These are phyloP conservation scores for Fistulina hepatica DNA, from an alignment of 1,284 basidiomycete genomes.

Conservation along the genomic window DNA sequence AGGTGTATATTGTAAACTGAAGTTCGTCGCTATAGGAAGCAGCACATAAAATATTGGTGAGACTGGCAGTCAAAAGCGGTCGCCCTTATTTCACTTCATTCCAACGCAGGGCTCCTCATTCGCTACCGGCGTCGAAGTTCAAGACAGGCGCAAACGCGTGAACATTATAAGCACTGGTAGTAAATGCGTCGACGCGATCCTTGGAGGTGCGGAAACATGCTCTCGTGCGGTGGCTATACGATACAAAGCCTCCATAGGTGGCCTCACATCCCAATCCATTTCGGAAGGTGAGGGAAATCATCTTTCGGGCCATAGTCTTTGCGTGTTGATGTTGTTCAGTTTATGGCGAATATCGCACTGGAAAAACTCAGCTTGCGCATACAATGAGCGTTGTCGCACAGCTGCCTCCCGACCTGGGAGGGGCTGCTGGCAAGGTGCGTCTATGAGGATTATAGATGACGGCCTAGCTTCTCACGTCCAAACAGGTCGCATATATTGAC, in stretches of 20 bases:
- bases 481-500: conserved; percentile 91
- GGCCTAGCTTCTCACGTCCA: conserved; percentile 18
- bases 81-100: conserved; percentile 1
- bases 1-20: conserved; percentile 3
- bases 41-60: conserved; percentile 71
- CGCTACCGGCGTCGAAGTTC: conserved; percentile 79
- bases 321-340: conserved; percentile 29
- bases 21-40: conserved; percentile 52
- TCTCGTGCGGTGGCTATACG: conserved; percentile 2
- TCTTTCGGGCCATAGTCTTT: background rate
- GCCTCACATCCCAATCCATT: conserved; percentile 83
- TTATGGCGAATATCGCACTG: conserved; percentile 74
- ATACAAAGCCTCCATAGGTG: conserved; percentile 37
- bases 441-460: conserved; percentile 28
- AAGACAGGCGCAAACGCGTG: conserved; percentile 74
- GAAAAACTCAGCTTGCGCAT: conserved; percentile 88
- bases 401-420: conserved; percentile 81
- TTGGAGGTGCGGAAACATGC: conserved; percentile 51
- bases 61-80: conserved; percentile 4
- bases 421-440: conserved; percentile 84
- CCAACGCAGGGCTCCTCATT: conserved; percentile 69
- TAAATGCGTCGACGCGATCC: conserved; percentile 79
- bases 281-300: conserved; percentile 55
- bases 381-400: conserved; percentile 87
- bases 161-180: conserved; percentile 79